Evolutionary conservation across 768 basidiomycete species (phyloP), one percentile per base, ranked within the genome.

Genomic region (Filobasidium floriforme): DNA sequence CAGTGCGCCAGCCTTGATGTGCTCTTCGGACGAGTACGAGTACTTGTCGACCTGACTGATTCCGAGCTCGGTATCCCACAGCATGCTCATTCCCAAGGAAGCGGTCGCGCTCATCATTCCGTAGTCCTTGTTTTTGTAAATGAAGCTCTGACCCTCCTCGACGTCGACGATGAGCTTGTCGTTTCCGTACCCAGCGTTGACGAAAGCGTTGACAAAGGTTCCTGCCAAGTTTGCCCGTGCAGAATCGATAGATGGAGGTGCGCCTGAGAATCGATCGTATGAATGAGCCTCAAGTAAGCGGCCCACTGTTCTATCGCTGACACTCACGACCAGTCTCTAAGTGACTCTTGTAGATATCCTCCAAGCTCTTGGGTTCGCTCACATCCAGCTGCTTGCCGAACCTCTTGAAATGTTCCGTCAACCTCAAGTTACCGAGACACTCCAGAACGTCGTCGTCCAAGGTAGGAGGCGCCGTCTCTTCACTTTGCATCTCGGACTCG

Each of bases 101-200:
- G 96, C 96, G 29, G 93, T 87, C 26, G 96, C 96, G 67, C 89
- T 90, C 84, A 94, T 87, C 92, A 97, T 98, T 62, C 89, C 96
- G 69, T 96, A 91, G 62, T 97, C 94, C 81, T 98, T 98, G 82
- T 98, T 98, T 84, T 98, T 98, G 83, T 98, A 99, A 66, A 99
- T 91, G 92, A 92, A 99, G 73, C 91, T 93, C 79, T 86, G 90
- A 15, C 96, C 94, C 73, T 96, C 93, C 66, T 92, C 89, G 1
- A 92, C 94, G 75, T 88, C 88, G 6, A 93, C 92, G 90, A 99
- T 94, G 62, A 99, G 84, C 77, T 96, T 97, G 78, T 99, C 96
- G 76, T 99, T 99, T 26, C 92, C 92, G 74, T 93, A 99, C 0
- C 94, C 96, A 52, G 92, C 94, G 74, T 99, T 99, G 61, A 97